Percentiles rank a stretch among this genome's conserved stretches.
Evolutionary conservation across 2,329 filamentous ascomycete genomes (phyloP).

Genomic region (Sporothrix protearum): DNA sequence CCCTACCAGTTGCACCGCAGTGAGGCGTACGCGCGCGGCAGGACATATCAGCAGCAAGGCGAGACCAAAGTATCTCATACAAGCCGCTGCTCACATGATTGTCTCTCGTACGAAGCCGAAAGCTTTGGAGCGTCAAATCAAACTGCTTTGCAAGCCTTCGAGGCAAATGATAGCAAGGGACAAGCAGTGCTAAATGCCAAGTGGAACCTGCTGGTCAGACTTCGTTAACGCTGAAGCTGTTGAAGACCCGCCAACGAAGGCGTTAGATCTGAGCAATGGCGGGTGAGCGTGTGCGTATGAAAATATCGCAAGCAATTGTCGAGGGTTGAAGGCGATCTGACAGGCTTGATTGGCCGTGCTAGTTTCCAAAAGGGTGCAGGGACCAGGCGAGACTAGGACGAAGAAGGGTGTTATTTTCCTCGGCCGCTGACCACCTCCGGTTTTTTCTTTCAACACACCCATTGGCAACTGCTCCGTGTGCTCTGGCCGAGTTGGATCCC

Average conservation of each 20-base stretch:
- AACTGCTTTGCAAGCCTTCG: background rate
- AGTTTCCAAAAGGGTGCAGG: background rate
- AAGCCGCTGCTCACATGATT: slow-evolving; percentile 3
- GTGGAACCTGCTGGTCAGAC: slow-evolving; percentile 12
- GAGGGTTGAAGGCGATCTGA: slow-evolving; percentile 13
- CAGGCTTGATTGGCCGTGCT: slow-evolving; percentile 14
- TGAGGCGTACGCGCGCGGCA: slow-evolving; percentile 10
- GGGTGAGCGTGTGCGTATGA: slow-evolving; percentile 14
- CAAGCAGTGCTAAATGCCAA: background rate
- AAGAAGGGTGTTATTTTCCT: slow-evolving; percentile 18
- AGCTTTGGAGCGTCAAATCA: slow-evolving; percentile 2
- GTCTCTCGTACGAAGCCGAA: background rate
- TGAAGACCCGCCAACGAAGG: slow-evolving; percentile 13
- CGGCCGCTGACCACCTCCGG: background rate
- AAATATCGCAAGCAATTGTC: slow-evolving; percentile 19
- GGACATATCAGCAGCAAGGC: background rate
- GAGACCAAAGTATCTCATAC: slow-evolving; percentile 4
- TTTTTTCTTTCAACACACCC: background rate
- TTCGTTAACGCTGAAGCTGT: slow-evolving; percentile 15
- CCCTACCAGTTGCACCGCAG: background rate
- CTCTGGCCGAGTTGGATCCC: slow-evolving; percentile 4
- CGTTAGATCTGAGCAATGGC: background rate
- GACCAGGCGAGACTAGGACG: slow-evolving; percentile 20
- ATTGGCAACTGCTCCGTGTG: slow-evolving; percentile 13
- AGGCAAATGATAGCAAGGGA: background rate